Base-by-base conservation (phyloP, 2,329 filamentous ascomycete species). In the Chalara sp. region DNA sequence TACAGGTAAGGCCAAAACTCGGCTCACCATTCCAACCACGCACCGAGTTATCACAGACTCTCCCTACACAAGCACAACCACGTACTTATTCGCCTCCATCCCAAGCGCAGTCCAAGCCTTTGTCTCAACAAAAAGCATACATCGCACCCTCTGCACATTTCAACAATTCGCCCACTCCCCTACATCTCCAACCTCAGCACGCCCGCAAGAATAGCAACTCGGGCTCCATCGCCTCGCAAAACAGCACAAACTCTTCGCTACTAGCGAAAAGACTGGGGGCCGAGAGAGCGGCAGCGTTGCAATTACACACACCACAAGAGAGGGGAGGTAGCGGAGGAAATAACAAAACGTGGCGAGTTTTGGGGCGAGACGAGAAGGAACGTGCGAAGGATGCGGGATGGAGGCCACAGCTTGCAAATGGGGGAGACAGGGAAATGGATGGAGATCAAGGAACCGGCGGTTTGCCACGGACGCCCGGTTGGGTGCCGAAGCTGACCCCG, bases 401-500 rank as follows among this genome's bases (percentile, higher is more conserved):
- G 61, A 56, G 56, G 50, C 62, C 61, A 2, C 57, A 58, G 53
- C 35, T 59, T 5, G 13, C 6, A 40, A 42, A 7, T 48, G 42
- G 7, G 40, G 29, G 35, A 21, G 32, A 30, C 21, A 43, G 44
- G 46, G 37, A 35, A 33, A 32, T 29, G 47, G 6, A 33, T 30
- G 30, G 46, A 33, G 8, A 30, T 45, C 6, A 31, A 40, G 28
- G 12, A n/a, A 13, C 12, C 8, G 32, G 3, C 37, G 58, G 61
- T 30, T 60, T 74, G 41, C 74, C 75, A 1, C 66, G 65, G 35
- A 77, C 75, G 37, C 80, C 81, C 0, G 74, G 74, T 1, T 84
- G 82, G 81, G 72, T 81, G 57, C 83, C 83, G 3, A 77, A 75
- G 57, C 61, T 88, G 59, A 88, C 84, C 44, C 85, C 85, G 3